Base-by-base conservation (phyloP, 441 rosid species). In the Gossypium trilobum region DNA sequence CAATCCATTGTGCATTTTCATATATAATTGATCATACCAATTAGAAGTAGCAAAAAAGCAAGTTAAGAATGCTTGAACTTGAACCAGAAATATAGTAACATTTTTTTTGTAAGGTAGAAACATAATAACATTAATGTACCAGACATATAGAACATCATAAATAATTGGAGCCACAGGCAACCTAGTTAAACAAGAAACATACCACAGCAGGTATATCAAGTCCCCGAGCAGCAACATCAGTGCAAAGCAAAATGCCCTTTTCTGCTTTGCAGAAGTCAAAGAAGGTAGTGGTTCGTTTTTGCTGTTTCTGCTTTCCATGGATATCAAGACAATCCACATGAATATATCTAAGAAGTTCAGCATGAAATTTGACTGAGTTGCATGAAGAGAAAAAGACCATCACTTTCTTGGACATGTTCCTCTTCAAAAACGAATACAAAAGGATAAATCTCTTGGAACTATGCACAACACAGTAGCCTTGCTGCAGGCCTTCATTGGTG, bases 301-400 rank as follows among this genome's bases (percentile, higher is more conserved):
- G 97, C 78, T 95, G 97, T 81, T 92, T 94, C 68, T 88, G 89
- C 79, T 92, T 91, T 78, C 99, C 99, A 77, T 95, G 98, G 75
- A 92, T 92, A 78, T 90, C 98, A 55, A 74, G 77, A 85, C 92
- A 86, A 33, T 91, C 91, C 29, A 92, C 84, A 55, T 89, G 84
- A 79, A 88, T 88, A 72, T 86, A 83, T 82, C 87, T 87, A 67
- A 95, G 89, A 79, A 95, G 92, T 20, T 92, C 98, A 1, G 91
- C 82, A 74, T 95, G 97, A 73, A 85, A 95, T 65, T 89, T 90
- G 73, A 93, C 97, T 0, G 99, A 95, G 78, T 91, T 89, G 79
- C 99, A 93, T 14, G 99, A 92, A 0, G 99, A 95, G 84, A 95
- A 93, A 82, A 92, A 95, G 70, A 95, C 98, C 98, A 95, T 91